Percentiles rank a stretch among this genome's conserved stretches.
These are phyloP conservation scores for Irpex sp. DNA, from an alignment of 1,284 basidiomycete species.

Conservation along the genomic window DNA sequence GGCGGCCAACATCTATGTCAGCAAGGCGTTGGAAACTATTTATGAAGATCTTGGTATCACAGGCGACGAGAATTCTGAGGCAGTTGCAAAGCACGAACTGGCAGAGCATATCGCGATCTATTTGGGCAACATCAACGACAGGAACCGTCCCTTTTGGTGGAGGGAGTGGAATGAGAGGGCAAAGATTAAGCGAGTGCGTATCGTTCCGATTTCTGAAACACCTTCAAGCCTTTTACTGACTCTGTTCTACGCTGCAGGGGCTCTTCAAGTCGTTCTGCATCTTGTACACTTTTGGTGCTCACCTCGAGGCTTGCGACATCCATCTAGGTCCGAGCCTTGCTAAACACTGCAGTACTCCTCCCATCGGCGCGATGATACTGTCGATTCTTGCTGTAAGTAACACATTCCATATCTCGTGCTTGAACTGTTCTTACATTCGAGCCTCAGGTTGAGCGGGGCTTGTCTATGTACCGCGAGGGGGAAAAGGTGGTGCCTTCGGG, in stretches of 20 bases:
- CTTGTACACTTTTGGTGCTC: not conserved
- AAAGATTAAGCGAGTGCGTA: not conserved
- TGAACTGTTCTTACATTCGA: not conserved
- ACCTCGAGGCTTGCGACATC: not conserved
- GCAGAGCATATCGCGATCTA: not conserved
- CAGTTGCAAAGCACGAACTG: not conserved
- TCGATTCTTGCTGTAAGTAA: not conserved
- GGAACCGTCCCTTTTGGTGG: not conserved
- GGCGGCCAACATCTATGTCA: not conserved
- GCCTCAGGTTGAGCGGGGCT: not conserved
- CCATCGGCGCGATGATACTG: not conserved
- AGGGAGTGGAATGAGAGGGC: not conserved
- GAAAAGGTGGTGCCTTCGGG: not conserved
- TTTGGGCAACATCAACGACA: not conserved
- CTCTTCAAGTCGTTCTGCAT: not conserved
- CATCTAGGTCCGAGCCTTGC: not conserved
- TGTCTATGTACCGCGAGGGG: not conserved
- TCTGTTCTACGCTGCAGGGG: not conserved
- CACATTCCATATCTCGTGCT: not conserved
- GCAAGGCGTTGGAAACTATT: not conserved
- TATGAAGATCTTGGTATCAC: not conserved
- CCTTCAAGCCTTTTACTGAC: no score
- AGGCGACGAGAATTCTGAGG: not conserved
- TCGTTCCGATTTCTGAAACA: not conserved
- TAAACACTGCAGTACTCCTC: not conserved